Evolutionary conservation across 805 yeast species (phyloP), one percentile per base, ranked within the genome.

Genomic region (Yarrowia sp.): DNA sequence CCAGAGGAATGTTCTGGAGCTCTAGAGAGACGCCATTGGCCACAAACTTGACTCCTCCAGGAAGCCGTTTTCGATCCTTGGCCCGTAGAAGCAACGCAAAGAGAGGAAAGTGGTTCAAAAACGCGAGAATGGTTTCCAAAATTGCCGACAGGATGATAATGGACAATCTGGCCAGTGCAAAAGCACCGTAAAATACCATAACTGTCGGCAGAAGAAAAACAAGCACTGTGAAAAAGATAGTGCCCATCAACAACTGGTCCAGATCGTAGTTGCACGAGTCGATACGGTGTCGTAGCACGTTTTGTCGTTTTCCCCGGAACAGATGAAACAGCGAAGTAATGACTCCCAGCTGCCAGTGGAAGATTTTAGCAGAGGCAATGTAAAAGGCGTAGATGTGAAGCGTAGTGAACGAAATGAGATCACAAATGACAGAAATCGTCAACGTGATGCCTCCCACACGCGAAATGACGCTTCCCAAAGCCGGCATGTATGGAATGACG

Each of bases 241-340:
- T 95, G 0, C 99, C 99, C 72, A 93, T 77, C 56, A 96, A 77
- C 65, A 93, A 79, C 71, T 92, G 96, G 73, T 92, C 97, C 24
- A 93, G 78, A 66, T 89, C 93, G 73, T 89, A 93, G 72, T 88
- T 84, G 67, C 92, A 85, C 26, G 86, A 85, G 74, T 95, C 99
- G 33, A 92, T 85, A 78, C 99, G 85, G 64, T 89, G 81, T 69
- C 98, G 82, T 70, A 95, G 77, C 3, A 88, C 85, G 71, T 95
- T 95, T 69, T 85, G 87, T 74, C 92, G 92, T 74, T 88, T 89
- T 0, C 99, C 99, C 65, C 93, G 82, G 70, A 95, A 93, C 46
- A 96, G 78, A 68, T 91, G 87, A 75, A 90, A 89, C 64, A 95
- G 79, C 12, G 97, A 90, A 59, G 79, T 78, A 66, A 95, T 74